phyloP scores from a whole-genome alignment of 2,329 filamentous ascomycete species.

The Macrophomina pseudophaseolina region DNA sequence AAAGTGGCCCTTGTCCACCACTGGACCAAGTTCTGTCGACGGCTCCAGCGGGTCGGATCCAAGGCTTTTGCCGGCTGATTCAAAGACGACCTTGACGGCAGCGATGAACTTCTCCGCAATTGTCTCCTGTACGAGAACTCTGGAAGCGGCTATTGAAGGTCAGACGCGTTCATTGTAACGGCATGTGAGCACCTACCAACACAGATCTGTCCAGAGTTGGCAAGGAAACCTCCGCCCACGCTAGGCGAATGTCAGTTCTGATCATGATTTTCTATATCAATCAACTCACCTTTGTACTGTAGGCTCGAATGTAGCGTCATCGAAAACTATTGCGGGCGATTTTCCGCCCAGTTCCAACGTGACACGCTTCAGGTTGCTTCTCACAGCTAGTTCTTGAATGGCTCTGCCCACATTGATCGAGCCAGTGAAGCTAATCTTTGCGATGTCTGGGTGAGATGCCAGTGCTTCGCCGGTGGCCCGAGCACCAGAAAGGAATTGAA shows the following conservation, averaged over 20 bases:
- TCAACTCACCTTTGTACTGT: slow-evolving; percentile 61
- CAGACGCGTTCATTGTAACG: not conserved
- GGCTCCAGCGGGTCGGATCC: slow-evolving; percentile 70
- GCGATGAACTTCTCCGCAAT: slow-evolving; percentile 73
- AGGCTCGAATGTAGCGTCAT: slow-evolving; percentile 76
- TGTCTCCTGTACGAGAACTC: slow-evolving; percentile 72
- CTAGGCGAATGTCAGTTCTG: slow-evolving; percentile 87
- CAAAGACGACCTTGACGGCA: slow-evolving; percentile 62
- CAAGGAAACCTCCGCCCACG: slow-evolving; percentile 88
- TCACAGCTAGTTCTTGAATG: slow-evolving; percentile 75
- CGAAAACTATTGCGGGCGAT: slow-evolving; percentile 78
- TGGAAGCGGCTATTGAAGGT: slow-evolving; percentile 48
- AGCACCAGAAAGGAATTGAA: slow-evolving; percentile 73
- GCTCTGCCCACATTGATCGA: slow-evolving; percentile 83
- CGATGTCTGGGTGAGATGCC: slow-evolving; percentile 72
- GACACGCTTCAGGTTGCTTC: slow-evolving; percentile 78
- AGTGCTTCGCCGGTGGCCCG: slow-evolving; percentile 78
- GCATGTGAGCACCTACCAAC: slow-evolving; percentile 58
- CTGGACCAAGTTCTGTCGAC: slow-evolving; percentile 74
- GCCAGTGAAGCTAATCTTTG: slow-evolving; percentile 91
- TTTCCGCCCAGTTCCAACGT: slow-evolving; percentile 94
- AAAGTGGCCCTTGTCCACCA: slow-evolving; percentile 5
- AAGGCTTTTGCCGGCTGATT: slow-evolving; percentile 78
- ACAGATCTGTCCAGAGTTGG: slow-evolving; percentile 89
- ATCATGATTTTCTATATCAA: slow-evolving; percentile 40